Evolutionary conservation across 1,139 yeast species (phyloP), one percentile per base, ranked within the genome.

Genomic region (Geotrichum bryndzae): DNA sequence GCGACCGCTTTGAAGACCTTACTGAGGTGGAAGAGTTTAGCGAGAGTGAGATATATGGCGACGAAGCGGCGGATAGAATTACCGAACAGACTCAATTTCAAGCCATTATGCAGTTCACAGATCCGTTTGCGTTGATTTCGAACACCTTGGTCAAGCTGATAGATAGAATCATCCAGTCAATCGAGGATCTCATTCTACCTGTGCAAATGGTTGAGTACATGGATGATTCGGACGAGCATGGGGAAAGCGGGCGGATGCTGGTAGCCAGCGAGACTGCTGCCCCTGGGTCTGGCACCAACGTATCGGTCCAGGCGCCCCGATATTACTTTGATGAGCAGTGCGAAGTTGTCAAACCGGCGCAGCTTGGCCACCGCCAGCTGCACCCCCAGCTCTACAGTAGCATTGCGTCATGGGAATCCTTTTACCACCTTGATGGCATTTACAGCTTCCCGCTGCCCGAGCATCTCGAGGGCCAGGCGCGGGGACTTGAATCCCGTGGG

Each of bases 341-440:
- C 33, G 62, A 59, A 31, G 56, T 56, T 10, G 29, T 48, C 33
- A 27, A 29, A 11, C 51, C 50, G 15, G 25, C 33, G 22, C 41
- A 50, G 51, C 51, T 38, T 45, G 56, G 52, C 4, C 18, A 23
- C 23, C 22, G 23, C 3, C 23, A 11, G 15, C 33, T 3, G 38
- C 51, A 35, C 2, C 61, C 35, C 38, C 60, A 38, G 27, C 50
- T 64, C 31, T 64, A 58, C 52, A 74, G 78, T 3, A 33, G 62
- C 3, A 63, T 75, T 6, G 72, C 73, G 6, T 74, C 78, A 4
- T 74, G 77, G 77, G 65, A 68, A 18, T 64, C 66, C 51, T 75
- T 75, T 58, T 75, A 75, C 64, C 61, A 66, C 8, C 65, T 75
- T 22, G 74, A 75, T 61, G 62, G 68, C 11, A 29, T 66, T 7